Conservation (phyloP, 2,329 filamentous ascomycete species). For the Aspergillus caelatus region DNA sequence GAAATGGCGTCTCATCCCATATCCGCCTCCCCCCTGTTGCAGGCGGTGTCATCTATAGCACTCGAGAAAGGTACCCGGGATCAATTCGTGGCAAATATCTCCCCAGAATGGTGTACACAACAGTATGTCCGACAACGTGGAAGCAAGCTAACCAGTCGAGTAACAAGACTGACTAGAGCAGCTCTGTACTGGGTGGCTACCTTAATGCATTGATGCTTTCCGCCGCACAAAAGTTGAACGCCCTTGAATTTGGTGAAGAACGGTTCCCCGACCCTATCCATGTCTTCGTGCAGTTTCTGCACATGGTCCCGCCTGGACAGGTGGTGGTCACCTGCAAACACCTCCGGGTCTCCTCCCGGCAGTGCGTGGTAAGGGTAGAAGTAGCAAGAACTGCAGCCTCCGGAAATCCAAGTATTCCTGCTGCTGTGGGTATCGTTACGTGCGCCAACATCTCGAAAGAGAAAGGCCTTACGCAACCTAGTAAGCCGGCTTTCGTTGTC, state of each 20-base stretch:
- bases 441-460: conserved; percentile 22
- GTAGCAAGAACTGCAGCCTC: not conserved
- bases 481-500: not conserved
- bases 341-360: conserved; percentile 20
- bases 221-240: conserved; percentile 18
- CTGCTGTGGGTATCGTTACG: conserved; percentile 20
- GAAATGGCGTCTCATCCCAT: conserved; percentile 10
- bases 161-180: conserved; percentile 16
- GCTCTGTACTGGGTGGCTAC: conserved; percentile 27
- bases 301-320: conserved; percentile 20
- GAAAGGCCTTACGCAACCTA: conserved; percentile 17
- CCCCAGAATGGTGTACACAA: conserved; percentile 26
- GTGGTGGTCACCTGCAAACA: conserved; percentile 18
- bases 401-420: not conserved
- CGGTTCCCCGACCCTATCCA: conserved; percentile 24
- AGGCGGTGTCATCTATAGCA: conserved; percentile 19
- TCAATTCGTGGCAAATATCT: conserved; percentile 19
- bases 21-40: conserved; percentile 14
- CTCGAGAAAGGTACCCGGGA: conserved; percentile 14
- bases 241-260: conserved; percentile 11
- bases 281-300: conserved; percentile 25
- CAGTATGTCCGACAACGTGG: conserved; percentile 20
- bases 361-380: conserved; percentile 24
- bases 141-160: not conserved
- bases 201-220: conserved; percentile 23